Conservation (phyloP, 129 eudicot genomes). For the Pseudognaphalium luteoalbum region DNA sequence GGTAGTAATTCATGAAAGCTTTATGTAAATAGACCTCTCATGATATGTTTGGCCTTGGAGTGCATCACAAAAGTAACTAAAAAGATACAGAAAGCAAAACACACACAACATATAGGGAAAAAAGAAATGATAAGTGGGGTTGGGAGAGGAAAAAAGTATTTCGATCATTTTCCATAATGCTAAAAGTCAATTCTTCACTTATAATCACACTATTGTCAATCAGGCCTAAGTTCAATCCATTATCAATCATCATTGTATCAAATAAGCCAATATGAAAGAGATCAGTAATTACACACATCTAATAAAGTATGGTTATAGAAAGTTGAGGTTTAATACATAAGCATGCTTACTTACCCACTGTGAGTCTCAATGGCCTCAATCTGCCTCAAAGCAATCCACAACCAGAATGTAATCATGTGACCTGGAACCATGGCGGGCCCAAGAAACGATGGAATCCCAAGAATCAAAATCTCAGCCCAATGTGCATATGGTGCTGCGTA, state of each 20-base stretch:
- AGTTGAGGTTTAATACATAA: conserved; percentile 16
- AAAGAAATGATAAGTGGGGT: conserved; percentile 34
- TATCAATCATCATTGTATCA: conserved; percentile 36
- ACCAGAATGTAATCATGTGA: conserved; percentile 87
- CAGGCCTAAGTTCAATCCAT: conserved; percentile 36
- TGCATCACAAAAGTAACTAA: conserved; percentile 22
- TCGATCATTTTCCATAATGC: conserved; percentile 29
- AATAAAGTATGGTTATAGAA: conserved; percentile 14
- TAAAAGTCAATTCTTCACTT: conserved; percentile 37
- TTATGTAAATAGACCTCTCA: conserved; percentile 25
- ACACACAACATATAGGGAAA: conserved; percentile 8
- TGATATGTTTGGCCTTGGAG: conserved; percentile 26
- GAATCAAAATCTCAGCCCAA: conserved; percentile 89
- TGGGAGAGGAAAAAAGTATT: conserved; percentile 17
- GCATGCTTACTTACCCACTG: conserved; percentile 76
- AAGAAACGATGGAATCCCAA: conserved; percentile 86
- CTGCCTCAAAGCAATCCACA: conserved; percentile 92
- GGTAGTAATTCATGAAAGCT: conserved; percentile 20
- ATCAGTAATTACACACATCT: conserved; percentile 17
- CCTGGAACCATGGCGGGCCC: conserved; percentile 94
- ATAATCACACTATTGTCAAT: conserved; percentile 32
- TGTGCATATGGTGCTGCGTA: conserved; percentile 89
- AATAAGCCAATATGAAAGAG: conserved; percentile 16
- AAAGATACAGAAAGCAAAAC: conserved; percentile 24
- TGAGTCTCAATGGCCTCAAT: conserved; percentile 98